Evolutionary conservation across 331 rosid genomes (phyloP), one percentile per base, ranked within the genome.

Genomic region (Prunus yedoensis): DNA sequence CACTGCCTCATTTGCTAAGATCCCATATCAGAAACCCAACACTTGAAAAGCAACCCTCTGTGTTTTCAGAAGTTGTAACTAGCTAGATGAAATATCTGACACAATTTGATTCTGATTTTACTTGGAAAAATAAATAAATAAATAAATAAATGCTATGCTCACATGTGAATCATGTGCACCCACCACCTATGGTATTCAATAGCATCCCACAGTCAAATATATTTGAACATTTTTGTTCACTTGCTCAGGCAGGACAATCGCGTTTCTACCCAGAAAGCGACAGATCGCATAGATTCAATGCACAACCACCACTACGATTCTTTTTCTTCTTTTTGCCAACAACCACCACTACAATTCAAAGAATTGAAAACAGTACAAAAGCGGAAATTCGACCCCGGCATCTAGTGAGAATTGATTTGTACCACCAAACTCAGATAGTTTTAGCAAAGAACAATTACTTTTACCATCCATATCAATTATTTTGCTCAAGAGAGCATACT

Each of bases 111-210:
- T 49, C 46, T 15, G 28, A 58, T 23, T 61, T 23, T 6, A 32
- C 18, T 61, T 15, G 12, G 67, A 30, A 61, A 14, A 47, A 47
- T 5, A 47, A 6, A 35, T 6, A 38, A 38, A 0, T 1, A 0
- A 5, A 21, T 21, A 35, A 35, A 7, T 7, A 61, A 25, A 6
- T 30, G 41, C 14, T 4, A 63, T 6, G 68, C 46, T 16, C 69
- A 46, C 77, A 46, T 73, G 77, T 15, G 56, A 41, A 72, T 41
- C 67, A 72, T 6, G 59, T 73, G 77, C 68, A 45, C 21, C 68
- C 43, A 38, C 43, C 8, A 59, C 60, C 15, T 21, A 13, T 0
- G 12, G 13, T 38, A 58, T 52, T 18, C 13, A 51, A 51, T 21
- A 30, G 12, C 76, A 58, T 4, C 41, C 69, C 38, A 32, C 38